Percentiles rank a stretch among this genome's conserved stretches.
Evolutionary conservation across 768 basidiomycete genomes (phyloP).

Genomic region (Boletus pseudo-olivaceus): DNA sequence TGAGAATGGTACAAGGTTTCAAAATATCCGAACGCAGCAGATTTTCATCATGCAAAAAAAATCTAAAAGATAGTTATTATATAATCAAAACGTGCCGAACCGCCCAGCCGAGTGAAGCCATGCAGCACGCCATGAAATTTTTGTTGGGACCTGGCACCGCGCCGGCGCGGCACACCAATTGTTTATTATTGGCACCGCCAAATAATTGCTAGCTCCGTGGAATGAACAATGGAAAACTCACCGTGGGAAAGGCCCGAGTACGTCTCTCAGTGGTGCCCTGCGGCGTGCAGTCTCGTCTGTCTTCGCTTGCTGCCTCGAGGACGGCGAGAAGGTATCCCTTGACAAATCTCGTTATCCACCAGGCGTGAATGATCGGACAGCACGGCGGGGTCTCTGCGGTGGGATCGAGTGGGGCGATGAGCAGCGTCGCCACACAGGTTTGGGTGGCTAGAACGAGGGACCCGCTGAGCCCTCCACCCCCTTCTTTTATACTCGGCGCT

Average conservation of each 20-base stretch:
- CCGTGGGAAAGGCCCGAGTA: constrained; percentile 25
- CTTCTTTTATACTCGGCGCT: constrained; percentile 20
- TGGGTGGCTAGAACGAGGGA: neutral
- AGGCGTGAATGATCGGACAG: constrained; percentile 20
- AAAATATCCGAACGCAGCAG: constrained; percentile 15
- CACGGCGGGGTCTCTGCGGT: constrained; percentile 6
- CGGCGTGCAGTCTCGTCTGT: constrained; percentile 18
- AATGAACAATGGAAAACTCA: constrained; percentile 33
- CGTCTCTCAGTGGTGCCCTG: constrained; percentile 11
- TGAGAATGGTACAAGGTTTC: constrained; percentile 17
- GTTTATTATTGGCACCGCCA: constrained; percentile 29
- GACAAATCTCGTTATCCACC: constrained; percentile 25
- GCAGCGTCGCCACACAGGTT: constrained; percentile 6
- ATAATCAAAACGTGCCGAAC: constrained; percentile 27
- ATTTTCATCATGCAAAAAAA: constrained; percentile 8
- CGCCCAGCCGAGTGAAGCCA: constrained; percentile 21
- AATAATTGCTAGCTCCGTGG: constrained; percentile 19
- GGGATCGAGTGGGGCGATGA: constrained; percentile 11
- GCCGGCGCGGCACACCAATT: constrained; percentile 25
- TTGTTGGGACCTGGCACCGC: constrained; percentile 21
- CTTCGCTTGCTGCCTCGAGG: constrained; percentile 35
- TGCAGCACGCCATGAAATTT: constrained; percentile 11
- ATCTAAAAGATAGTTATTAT: constrained; percentile 10
- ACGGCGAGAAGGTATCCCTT: constrained; percentile 23
- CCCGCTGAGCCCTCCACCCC: constrained; percentile 1